Percentiles rank a stretch among this genome's conserved stretches.
Conservation (phyloP, 148 eudicot genomes). For the Dysphania ambrosioides region DNA sequence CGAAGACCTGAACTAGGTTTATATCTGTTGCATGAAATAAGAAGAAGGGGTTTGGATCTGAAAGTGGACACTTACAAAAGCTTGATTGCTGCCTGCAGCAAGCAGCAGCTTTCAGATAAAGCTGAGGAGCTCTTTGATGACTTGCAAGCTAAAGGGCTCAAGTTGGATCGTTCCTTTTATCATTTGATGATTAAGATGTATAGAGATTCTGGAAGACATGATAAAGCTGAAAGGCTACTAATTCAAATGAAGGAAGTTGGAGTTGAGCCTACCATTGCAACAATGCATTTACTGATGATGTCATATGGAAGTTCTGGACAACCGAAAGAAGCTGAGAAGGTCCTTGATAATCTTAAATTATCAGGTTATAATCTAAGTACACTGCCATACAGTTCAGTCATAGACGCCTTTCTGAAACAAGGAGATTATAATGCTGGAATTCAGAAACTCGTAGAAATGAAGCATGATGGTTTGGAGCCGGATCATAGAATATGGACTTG, state of each 20-base stretch:
- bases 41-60: conserved; percentile 52
- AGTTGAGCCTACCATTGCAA: conserved; percentile 73
- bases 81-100: conserved; percentile 74
- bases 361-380: conserved; percentile 54
- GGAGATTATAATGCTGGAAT: conserved; percentile 70
- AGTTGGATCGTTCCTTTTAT: conserved; percentile 81
- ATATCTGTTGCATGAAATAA: conserved; percentile 70
- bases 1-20: conserved; percentile 83
- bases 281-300: conserved; percentile 94
- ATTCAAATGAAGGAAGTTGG: conserved; percentile 73
- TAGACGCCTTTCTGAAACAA: conserved; percentile 84
- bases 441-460: conserved; percentile 77
- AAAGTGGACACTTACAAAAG: conserved; percentile 78
- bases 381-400: conserved; percentile 79
- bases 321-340: conserved; percentile 92
- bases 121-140: conserved; percentile 83
- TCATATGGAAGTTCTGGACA: conserved; percentile 92
- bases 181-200: conserved; percentile 92
- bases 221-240: conserved; percentile 74
- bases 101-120: conserved; percentile 58
- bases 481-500: conserved; percentile 96
- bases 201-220: conserved; percentile 63
- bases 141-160: conserved; percentile 58
- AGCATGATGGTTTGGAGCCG: conserved; percentile 68
- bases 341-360: conserved; percentile 70